These are phyloP conservation scores for Plantago coronopus DNA, from an alignment of 305 asterid genomes.

Conservation along the genomic window DNA sequence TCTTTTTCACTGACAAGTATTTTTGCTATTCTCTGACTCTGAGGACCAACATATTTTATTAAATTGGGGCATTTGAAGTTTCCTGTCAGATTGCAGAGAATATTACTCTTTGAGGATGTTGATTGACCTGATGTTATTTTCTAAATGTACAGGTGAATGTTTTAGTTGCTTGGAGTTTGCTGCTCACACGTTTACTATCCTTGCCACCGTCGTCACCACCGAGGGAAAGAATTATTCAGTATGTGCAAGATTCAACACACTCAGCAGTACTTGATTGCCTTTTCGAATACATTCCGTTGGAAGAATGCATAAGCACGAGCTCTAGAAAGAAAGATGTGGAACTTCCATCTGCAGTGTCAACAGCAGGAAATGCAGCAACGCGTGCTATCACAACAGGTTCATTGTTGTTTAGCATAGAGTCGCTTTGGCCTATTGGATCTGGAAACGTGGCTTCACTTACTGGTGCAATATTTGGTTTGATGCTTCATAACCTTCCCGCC, in stretches of 20 bases:
- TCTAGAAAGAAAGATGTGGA: slow-evolving; percentile 68
- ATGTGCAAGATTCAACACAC: slow-evolving; percentile 69
- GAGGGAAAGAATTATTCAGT: slow-evolving; percentile 80
- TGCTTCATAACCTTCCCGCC: slow-evolving; percentile 93
- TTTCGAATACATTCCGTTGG: slow-evolving; percentile 84
- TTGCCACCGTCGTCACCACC: slow-evolving; percentile 74
- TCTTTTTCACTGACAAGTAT: background rate
- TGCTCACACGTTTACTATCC: slow-evolving; percentile 68
- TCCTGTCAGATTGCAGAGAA: slow-evolving; percentile 9
- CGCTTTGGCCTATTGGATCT: slow-evolving; percentile 76
- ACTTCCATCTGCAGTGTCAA: slow-evolving; percentile 53
- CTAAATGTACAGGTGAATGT: slow-evolving; percentile 59
- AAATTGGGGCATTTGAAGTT: background rate
- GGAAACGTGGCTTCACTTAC: slow-evolving; percentile 76
- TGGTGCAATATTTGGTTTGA: slow-evolving; percentile 82
- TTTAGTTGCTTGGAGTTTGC: slow-evolving; percentile 81
- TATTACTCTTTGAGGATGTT: slow-evolving; percentile 16
- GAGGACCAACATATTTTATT: background rate
- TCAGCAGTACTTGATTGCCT: slow-evolving; percentile 77
- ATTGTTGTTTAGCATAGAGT: slow-evolving; percentile 53
- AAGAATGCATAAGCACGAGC: slow-evolving; percentile 49
- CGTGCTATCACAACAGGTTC: slow-evolving; percentile 67
- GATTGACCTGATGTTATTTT: slow-evolving; percentile 10
- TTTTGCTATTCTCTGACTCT: slow-evolving; percentile 13
- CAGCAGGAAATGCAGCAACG: slow-evolving; percentile 75